These are phyloP conservation scores for Psidium guajava DNA, from an alignment of 345 rosid genomes.

Conservation along the genomic window DNA sequence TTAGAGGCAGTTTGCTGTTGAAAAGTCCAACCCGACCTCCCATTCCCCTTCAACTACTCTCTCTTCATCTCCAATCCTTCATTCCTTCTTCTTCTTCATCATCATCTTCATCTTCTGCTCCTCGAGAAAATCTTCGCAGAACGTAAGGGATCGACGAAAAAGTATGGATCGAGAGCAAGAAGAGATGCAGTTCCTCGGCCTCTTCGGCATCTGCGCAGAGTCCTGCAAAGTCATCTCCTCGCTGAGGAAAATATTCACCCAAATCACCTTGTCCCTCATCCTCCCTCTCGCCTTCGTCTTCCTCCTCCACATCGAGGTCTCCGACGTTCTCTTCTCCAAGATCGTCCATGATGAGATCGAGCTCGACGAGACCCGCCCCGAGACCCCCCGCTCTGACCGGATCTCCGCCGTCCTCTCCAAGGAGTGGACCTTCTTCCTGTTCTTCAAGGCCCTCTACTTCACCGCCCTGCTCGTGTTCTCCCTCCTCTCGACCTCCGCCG, in stretches of 20 bases:
- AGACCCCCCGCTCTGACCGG: background rate
- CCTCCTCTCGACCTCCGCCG: constrained; percentile 41
- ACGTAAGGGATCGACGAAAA: background rate
- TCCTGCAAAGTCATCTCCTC: constrained; percentile 36
- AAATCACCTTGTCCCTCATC: constrained; percentile 31
- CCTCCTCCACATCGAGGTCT: constrained; percentile 23
- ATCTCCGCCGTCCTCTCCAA: constrained; percentile 4
- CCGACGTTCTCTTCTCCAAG: constrained; percentile 15
- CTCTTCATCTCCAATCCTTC: background rate
- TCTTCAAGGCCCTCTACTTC: constrained; percentile 28
- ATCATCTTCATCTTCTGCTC: background rate
- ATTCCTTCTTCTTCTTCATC: background rate
- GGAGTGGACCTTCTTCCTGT: constrained; percentile 17
- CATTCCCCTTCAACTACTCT: background rate
- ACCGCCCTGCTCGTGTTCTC: constrained; percentile 31
- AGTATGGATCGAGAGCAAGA: constrained; percentile 45
- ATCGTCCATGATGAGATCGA: constrained; percentile 1
- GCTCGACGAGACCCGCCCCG: constrained; percentile 7
- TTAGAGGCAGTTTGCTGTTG: background rate
- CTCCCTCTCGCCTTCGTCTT: constrained; percentile 45
- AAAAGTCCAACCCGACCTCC: background rate
- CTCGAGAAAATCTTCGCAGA: background rate
- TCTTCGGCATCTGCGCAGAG: constrained; percentile 29
- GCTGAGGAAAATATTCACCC: constrained; percentile 36
- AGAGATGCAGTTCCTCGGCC: constrained; percentile 39